Evolutionary conservation across 2,329 filamentous ascomycete species (phyloP).

Genomic region (Emericellopsis cladophorae): DNA sequence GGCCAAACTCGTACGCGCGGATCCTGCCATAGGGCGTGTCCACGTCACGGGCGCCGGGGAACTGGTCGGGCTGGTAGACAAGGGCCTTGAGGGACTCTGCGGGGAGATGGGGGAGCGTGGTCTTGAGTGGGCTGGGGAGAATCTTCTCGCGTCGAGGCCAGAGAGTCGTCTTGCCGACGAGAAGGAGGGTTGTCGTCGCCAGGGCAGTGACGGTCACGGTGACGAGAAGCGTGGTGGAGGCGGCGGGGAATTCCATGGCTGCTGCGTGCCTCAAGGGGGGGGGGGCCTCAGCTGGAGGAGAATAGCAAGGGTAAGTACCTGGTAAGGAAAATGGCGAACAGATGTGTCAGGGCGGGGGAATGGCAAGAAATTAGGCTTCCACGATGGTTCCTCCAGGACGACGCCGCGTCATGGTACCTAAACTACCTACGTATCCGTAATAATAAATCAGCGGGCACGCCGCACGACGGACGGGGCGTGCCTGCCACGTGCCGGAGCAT

Average conservation of each 20-base stretch:
- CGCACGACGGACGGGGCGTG: too few species aligned
- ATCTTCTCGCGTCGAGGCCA: slow-evolving; percentile 25
- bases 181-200: slow-evolving; percentile 23
- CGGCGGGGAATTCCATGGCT: slow-evolving; percentile 4
- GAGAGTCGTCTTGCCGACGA: slow-evolving; percentile 18
- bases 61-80: slow-evolving; percentile 52
- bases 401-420: too few species aligned
- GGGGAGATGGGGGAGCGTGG: slow-evolving; percentile 21
- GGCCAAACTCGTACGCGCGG: slow-evolving; percentile 74
- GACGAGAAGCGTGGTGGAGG: slow-evolving; percentile 6
- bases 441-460: too few species aligned
- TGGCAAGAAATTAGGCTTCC: too few species aligned
- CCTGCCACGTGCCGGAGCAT: too few species aligned
- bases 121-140: slow-evolving; percentile 31
- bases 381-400: too few species aligned
- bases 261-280: too few species aligned
- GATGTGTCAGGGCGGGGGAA: too few species aligned
- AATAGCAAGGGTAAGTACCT: too few species aligned
- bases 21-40: slow-evolving; percentile 62
- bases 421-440: too few species aligned
- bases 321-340: too few species aligned
- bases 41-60: slow-evolving; percentile 65
- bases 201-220: slow-evolving; percentile 25
- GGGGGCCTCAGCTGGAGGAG: too few species aligned
- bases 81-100: slow-evolving; percentile 22